phyloP scores from a whole-genome alignment of 2,329 filamentous ascomycete species.

The Trichoderma endophyticum region DNA sequence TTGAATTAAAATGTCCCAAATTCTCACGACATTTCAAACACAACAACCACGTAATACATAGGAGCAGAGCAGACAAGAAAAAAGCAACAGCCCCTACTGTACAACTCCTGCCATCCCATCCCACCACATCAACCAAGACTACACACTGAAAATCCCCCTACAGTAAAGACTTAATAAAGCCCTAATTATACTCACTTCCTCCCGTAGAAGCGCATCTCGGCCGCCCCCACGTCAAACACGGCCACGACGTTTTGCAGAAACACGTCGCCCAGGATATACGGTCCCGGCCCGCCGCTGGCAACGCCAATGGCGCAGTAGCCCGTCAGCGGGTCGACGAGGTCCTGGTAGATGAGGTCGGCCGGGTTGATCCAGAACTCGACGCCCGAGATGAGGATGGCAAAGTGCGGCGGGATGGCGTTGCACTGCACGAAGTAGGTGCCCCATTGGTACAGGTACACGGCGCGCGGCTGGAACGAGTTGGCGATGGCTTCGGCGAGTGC shows the following conservation, averaged over 20 bases:
- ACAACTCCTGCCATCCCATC: background rate
- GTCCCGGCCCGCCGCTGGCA: constrained; percentile 42
- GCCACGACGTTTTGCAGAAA: constrained; percentile 51
- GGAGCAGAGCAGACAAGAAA: background rate
- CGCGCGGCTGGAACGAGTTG: constrained; percentile 44
- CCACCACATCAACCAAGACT: background rate
- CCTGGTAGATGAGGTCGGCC: constrained; percentile 45
- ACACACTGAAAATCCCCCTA: background rate
- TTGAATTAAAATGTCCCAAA: background rate
- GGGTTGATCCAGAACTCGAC: constrained; percentile 47
- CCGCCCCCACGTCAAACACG: constrained; percentile 46
- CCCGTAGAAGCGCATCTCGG: constrained; percentile 45
- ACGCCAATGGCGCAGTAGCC: constrained; percentile 49
- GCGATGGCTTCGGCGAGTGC: constrained; percentile 49
- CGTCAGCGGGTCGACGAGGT: constrained; percentile 42
- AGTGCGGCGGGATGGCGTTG: constrained; percentile 43
- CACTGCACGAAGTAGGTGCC: constrained; percentile 49
- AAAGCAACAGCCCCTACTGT: background rate
- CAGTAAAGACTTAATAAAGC: background rate
- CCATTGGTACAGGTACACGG: constrained; percentile 46
- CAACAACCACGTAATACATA: background rate
- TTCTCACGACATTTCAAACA: background rate
- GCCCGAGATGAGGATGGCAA: constrained; percentile 45
- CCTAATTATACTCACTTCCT: constrained; percentile 15
- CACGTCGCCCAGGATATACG: constrained; percentile 48